Percentiles rank a stretch among this genome's conserved stretches.
These are phyloP conservation scores for Microsporum audouinii DNA, from an alignment of 2,329 filamentous ascomycete species.

Conservation along the genomic window DNA sequence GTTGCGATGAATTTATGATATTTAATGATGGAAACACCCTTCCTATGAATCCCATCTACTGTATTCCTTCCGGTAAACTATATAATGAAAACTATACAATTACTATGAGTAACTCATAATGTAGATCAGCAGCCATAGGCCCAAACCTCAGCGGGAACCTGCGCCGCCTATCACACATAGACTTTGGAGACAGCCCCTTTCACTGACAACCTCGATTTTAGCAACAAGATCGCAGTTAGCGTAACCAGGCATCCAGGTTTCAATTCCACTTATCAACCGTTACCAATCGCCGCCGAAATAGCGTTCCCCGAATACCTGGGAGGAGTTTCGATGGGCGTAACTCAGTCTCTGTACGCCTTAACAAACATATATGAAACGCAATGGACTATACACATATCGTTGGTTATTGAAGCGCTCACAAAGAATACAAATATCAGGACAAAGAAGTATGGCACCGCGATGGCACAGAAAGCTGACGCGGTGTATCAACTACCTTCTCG, in stretches of 20 bases:
- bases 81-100: neutral
- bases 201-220: neutral
- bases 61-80: too few relatives aligned
- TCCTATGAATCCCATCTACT: neutral
- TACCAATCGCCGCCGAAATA: neutral
- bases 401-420: neutral
- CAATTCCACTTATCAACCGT: neutral
- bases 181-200: neutral
- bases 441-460: neutral
- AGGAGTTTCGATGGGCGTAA: neutral
- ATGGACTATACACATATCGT: neutral
- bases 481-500: neutral
- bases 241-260: neutral
- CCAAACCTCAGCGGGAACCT: neutral
- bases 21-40: neutral
- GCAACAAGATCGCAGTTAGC: neutral
- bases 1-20: neutral
- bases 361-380: neutral
- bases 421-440: neutral
- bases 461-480: neutral
- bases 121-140: neutral
- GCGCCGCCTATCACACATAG: neutral
- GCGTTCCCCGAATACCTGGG: neutral
- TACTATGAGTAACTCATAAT: neutral
- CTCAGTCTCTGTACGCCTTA: neutral